Evolutionary conservation across 257 asterid genomes (phyloP).

Genomic region (Forsythia viridissima): DNA sequence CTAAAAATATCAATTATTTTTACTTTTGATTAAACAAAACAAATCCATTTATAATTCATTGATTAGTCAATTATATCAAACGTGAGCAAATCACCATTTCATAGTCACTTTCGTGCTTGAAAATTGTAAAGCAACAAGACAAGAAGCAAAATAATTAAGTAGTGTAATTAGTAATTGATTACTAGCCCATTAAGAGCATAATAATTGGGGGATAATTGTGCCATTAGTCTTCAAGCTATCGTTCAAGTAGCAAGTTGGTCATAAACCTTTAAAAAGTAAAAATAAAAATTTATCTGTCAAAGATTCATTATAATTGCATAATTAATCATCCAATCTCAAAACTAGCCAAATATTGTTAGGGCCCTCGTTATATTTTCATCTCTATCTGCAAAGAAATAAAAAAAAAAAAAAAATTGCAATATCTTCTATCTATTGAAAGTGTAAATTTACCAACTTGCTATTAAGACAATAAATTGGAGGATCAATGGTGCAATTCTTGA

Average conservation of each 20-base stretch:
- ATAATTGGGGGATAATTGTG: neutral
- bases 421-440: neutral
- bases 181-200: neutral
- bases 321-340: no score
- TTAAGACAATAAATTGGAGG: neutral
- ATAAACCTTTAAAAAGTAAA: no score
- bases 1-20: neutral
- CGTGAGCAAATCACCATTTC: neutral
- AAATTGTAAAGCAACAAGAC: neutral
- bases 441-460: neutral
- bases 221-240: neutral
- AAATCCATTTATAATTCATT: slow-evolving; percentile 9
- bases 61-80: neutral
- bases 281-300: no score
- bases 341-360: no score
- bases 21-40: neutral
- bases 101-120: neutral
- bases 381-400: no score
- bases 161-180: neutral
- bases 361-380: no score
- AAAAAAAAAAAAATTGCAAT: neutral
- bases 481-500: neutral
- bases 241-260: neutral
- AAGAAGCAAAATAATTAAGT: neutral
- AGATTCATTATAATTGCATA: no score